Conservation (phyloP, 2,329 filamentous ascomycete genomes). For the Talaromyces piceae region DNA sequence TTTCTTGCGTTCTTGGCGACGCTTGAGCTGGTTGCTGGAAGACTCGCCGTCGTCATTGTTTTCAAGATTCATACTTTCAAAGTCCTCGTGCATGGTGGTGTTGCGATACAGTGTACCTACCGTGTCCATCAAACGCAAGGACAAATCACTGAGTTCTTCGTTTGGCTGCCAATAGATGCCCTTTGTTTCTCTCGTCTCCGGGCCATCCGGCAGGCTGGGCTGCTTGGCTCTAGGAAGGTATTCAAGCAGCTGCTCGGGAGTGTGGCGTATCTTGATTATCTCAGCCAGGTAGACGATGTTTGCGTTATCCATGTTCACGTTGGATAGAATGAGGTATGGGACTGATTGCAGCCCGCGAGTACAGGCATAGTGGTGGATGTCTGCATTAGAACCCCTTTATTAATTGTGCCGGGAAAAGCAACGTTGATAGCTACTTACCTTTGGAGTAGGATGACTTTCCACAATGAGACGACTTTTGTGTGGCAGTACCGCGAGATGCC, state of each 20-base stretch:
- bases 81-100: not conserved
- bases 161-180: conserved; percentile 26
- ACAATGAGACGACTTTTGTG: not conserved
- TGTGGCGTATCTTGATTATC: conserved; percentile 23
- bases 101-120: not conserved
- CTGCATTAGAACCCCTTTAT: not conserved
- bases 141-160: conserved; percentile 12
- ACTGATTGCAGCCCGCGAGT: conserved; percentile 28
- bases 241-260: conserved; percentile 21
- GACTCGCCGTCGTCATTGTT: conserved; percentile 4
- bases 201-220: conserved; percentile 15
- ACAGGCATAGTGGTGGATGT: conserved; percentile 22
- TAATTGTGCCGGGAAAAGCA: not conserved
- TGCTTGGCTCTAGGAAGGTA: conserved; percentile 24
- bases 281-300: conserved; percentile 22
- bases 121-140: conserved; percentile 2
- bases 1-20: conserved; percentile 20
- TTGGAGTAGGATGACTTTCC: not conserved
- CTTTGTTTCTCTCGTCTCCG: conserved; percentile 11
- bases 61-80: not conserved
- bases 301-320: conserved; percentile 18
- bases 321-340: conserved; percentile 26
- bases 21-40: conserved; percentile 6
- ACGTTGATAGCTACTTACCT: not conserved
- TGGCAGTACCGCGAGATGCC: not conserved